Base-by-base conservation (phyloP, 352 stramenopile genomes). In the Pythium rishiriense region DNA sequence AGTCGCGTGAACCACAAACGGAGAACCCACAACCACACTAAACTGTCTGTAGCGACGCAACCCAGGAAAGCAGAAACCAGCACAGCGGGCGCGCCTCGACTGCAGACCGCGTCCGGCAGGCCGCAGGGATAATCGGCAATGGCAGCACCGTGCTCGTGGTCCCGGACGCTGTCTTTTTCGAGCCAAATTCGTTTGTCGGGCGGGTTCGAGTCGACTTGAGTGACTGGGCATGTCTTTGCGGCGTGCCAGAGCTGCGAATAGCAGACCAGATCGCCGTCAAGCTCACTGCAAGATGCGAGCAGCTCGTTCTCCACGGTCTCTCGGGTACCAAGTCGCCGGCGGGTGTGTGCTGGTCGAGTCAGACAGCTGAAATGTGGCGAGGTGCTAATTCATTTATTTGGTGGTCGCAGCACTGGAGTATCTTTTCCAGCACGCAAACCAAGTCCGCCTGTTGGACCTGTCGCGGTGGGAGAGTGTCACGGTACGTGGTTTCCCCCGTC, bases 131-230 rank as follows among this genome's bases (percentile, higher is more conserved):
- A n/a, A n/a, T n/a, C n/a, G n/a, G 29, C 17, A 47, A 54, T 46
- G 21, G 29, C 3, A 48, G 25, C 24, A n/a, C 41, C 14, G 12
- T 29, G 29, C 8, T 71, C 33, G 3, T 28, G 14, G 72, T 88
- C 3, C 83, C 81, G 0, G 72, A 87, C 39, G 45, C 65, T 14
- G 43, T 89, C 17, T 92, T 92, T 53, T 92, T 75, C 37, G 70
- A 78, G 31, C 33, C 66, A 7, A 87, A 92, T 28, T 90, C 81
- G 5, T 78, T 73, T 43, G 49, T 67, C 17, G 74, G 74, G 0
- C 64, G 85, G 1, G 49, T 29, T 9, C 64, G 54, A 21, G 54
- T 92, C 7, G 74, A 82, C 62, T 48, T 92, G 25, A 83, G 73
- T 21, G 76, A 81, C 48, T 92, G 81, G 81, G 72, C 66, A 1